Conservation (phyloP, 2,329 filamentous ascomycete species). For the Ophiostoma ips region DNA sequence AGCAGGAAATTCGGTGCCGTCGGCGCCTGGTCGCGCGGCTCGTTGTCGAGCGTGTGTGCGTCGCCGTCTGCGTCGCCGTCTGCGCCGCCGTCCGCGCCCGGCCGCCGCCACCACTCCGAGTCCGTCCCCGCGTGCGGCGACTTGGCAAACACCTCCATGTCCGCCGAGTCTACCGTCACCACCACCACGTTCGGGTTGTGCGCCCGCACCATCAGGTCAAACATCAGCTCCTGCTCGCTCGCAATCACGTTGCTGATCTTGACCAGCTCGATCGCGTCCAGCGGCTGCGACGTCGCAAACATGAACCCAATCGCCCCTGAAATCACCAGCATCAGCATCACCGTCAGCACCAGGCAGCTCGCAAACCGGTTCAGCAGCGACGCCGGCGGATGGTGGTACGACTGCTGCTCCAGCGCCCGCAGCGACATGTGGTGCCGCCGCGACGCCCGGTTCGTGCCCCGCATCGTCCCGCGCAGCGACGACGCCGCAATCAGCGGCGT, state of each 20-base stretch:
- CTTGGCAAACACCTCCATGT: slow-evolving; percentile 89
- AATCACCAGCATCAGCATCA: slow-evolving; percentile 68
- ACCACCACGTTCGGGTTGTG: slow-evolving; percentile 88
- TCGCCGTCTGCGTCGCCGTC: background rate
- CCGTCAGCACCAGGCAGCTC: slow-evolving; percentile 72
- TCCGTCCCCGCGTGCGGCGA: slow-evolving; percentile 72
- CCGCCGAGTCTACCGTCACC: slow-evolving; percentile 71
- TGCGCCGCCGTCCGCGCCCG: slow-evolving; percentile 20
- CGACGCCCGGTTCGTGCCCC: slow-evolving; percentile 32
- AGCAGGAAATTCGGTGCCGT: slow-evolving; percentile 73
- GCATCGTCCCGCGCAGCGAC: slow-evolving; percentile 28
- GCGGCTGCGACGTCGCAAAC: slow-evolving; percentile 78
- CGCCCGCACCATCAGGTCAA: slow-evolving; percentile 77
- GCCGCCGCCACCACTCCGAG: slow-evolving; percentile 43
- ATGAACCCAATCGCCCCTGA: slow-evolving; percentile 81
- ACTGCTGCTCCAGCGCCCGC: slow-evolving; percentile 60
- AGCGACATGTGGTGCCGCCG: slow-evolving; percentile 42
- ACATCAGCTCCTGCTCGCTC: slow-evolving; percentile 87
- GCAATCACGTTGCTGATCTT: slow-evolving; percentile 82
- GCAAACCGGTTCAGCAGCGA: slow-evolving; percentile 61
- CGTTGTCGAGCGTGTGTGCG: slow-evolving; percentile 25
- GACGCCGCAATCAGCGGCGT: slow-evolving; percentile 55
- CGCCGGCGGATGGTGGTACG: slow-evolving; percentile 40
- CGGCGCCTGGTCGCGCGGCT: slow-evolving; percentile 42
- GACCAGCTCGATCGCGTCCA: slow-evolving; percentile 63